These are phyloP conservation scores for Persicaria maculosa DNA, from an alignment of 148 eudicot species.

Conservation along the genomic window DNA sequence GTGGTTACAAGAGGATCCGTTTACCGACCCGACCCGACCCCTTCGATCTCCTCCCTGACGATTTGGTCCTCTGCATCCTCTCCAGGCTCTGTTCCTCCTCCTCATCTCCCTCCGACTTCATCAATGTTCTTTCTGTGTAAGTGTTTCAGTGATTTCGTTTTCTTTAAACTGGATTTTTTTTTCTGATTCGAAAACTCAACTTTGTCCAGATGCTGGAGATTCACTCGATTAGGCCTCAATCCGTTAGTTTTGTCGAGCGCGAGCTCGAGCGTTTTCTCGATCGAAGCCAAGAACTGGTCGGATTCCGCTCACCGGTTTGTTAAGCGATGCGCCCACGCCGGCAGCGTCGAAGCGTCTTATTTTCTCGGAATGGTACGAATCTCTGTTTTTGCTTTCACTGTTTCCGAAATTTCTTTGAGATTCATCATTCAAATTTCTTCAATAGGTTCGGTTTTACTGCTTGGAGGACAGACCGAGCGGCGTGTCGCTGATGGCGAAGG, in stretches of 20 bases:
- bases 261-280: constrained; percentile 16
- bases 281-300: constrained; percentile 33
- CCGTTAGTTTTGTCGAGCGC: constrained; percentile 27
- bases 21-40: constrained; percentile 13
- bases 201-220: not conserved
- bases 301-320: constrained; percentile 34
- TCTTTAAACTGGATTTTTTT: not conserved
- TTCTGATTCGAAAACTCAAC: constrained; percentile 8
- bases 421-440: not conserved
- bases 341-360: constrained; percentile 36
- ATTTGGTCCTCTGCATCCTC: constrained; percentile 37
- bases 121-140: constrained; percentile 37
- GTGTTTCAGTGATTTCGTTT: constrained; percentile 6
- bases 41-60: constrained; percentile 45
- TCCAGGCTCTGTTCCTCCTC: constrained; percentile 38
- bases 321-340: constrained; percentile 23
- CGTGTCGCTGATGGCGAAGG: constrained; percentile 29
- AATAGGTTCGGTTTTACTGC: constrained; percentile 43
- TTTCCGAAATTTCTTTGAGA: not conserved
- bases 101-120: constrained; percentile 44
- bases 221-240: constrained; percentile 25
- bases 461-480: constrained; percentile 25
- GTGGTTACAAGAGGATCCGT: not conserved
- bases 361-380: constrained; percentile 37
- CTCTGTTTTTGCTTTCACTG: not conserved